Evolutionary conservation across 2,329 filamentous ascomycete species (phyloP).

Genomic region (Madurella mycetomatis): DNA sequence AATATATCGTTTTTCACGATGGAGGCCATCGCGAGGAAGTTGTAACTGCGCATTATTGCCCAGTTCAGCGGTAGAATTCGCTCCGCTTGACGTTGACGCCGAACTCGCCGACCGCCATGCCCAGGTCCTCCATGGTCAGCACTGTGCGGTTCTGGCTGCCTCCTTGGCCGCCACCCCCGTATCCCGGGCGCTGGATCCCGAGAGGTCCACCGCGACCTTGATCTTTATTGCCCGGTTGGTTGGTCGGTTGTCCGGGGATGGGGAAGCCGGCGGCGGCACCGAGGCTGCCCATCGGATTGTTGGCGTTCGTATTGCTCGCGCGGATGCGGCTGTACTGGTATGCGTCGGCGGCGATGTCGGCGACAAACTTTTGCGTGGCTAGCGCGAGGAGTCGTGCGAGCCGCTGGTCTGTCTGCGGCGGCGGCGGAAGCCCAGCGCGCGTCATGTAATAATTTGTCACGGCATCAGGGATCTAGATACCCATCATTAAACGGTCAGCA

Average conservation of each 20-base stretch:
- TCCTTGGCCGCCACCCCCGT: conserved; percentile 83
- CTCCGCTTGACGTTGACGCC: conserved; percentile 96
- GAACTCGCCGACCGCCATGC: conserved; percentile 97
- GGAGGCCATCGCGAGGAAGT: not conserved
- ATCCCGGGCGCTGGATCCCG: conserved; percentile 73
- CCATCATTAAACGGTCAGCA: not conserved
- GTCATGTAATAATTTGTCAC: conserved; percentile 98
- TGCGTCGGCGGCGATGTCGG: conserved; percentile 92
- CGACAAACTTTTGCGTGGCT: conserved; percentile 98
- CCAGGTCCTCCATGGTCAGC: conserved; percentile 96
- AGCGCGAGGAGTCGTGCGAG: conserved; percentile 91
- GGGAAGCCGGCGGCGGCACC: conserved; percentile 69
- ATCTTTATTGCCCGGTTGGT: conserved; percentile 52
- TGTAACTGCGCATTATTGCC: not conserved
- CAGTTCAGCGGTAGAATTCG: conserved; percentile 79
- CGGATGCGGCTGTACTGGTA: conserved; percentile 97
- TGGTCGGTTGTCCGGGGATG: conserved; percentile 56
- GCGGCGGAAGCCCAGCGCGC: conserved; percentile 86
- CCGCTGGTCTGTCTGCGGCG: conserved; percentile 82
- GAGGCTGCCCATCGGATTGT: conserved; percentile 86
- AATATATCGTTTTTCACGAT: not conserved
- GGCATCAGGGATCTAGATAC: conserved; percentile 85
- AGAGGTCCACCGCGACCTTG: conserved; percentile 54
- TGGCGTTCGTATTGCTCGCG: conserved; percentile 81
- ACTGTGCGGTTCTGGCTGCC: conserved; percentile 88